Evolutionary conservation across 768 basidiomycete genomes (phyloP).

Genomic region (Cytidiella melzeri): DNA sequence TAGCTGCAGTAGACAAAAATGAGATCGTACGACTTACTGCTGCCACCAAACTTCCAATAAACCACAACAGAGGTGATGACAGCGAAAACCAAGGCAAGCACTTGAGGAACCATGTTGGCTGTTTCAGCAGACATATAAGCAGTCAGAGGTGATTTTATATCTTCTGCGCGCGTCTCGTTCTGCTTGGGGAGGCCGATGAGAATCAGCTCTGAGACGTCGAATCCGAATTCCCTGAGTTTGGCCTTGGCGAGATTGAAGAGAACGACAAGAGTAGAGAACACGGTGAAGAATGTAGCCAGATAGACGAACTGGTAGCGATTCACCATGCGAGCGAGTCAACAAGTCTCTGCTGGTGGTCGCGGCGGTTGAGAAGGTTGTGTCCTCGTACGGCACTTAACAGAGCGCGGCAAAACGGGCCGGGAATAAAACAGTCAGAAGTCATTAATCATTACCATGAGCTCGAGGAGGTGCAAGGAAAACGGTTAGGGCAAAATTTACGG

Average conservation of each 20-base stretch:
- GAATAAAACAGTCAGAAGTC: too few species aligned
- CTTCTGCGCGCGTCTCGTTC: conserved; percentile 5
- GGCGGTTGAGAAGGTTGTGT: not conserved
- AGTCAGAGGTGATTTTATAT: not conserved
- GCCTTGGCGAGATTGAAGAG: conserved; percentile 35
- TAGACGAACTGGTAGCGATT: conserved; percentile 54
- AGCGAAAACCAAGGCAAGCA: conserved; percentile 47
- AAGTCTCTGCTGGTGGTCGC: not conserved
- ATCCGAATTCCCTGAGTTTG: conserved; percentile 47
- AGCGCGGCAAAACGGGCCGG: too few species aligned
- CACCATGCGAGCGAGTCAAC: conserved; percentile 35
- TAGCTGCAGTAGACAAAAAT: conserved; percentile 3
- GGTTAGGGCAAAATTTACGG: too few species aligned
- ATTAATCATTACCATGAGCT: too few species aligned
- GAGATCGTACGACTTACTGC: not conserved
- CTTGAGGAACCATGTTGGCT: conserved; percentile 33
- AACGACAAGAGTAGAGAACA: conserved; percentile 43
- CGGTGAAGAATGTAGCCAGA: conserved; percentile 42
- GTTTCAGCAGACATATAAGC: conserved; percentile 3
- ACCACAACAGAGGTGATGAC: conserved; percentile 43
- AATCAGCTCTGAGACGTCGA: conserved; percentile 52
- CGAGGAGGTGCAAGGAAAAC: too few species aligned
- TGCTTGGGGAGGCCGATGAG: conserved; percentile 50
- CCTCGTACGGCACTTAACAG: not conserved
- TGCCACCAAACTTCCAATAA: conserved; percentile 43